These are phyloP conservation scores for Nothopassalora personata DNA, from an alignment of 2,329 filamentous ascomycete species.

Conservation along the genomic window DNA sequence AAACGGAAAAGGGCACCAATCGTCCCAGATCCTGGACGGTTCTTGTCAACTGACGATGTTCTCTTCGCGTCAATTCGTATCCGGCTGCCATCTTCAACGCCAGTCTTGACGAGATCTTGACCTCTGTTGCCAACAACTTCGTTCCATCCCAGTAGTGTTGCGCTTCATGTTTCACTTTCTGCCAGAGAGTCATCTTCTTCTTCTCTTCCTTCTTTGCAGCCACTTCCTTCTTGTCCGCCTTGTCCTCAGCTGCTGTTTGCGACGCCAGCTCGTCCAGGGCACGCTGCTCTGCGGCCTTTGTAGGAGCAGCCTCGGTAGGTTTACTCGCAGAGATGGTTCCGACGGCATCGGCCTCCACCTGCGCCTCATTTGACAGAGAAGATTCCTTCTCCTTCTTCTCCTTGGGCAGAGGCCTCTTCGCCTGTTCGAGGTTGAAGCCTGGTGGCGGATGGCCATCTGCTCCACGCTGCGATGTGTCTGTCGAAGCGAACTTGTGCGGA, in stretches of 20 bases:
- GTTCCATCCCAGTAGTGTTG: slow-evolving; percentile 98
- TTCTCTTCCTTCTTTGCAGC: slow-evolving; percentile 62
- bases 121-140: slow-evolving; percentile 85
- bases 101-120: slow-evolving; percentile 84
- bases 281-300: slow-evolving; percentile 42
- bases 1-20: slow-evolving; percentile 91
- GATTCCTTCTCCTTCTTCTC: slow-evolving; percentile 40
- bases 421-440: slow-evolving; percentile 84
- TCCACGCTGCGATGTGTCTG: slow-evolving; percentile 51
- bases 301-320: slow-evolving; percentile 44
- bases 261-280: slow-evolving; percentile 59
- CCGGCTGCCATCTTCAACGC: slow-evolving; percentile 96
- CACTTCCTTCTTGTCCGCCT: slow-evolving; percentile 50
- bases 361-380: slow-evolving; percentile 18
- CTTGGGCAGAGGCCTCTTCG: slow-evolving; percentile 73
- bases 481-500: slow-evolving; percentile 48
- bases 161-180: slow-evolving; percentile 91
- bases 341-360: slow-evolving; percentile 14
- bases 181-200: slow-evolving; percentile 81
- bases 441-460: slow-evolving; percentile 60
- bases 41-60: slow-evolving; percentile 84
- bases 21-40: slow-evolving; percentile 92
- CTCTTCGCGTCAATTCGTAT: slow-evolving; percentile 90
- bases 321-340: slow-evolving; percentile 33
- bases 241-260: slow-evolving; percentile 50